These are phyloP conservation scores for Umbilicus rupestris DNA, from an alignment of 164 flowering plant genomes.

Conservation along the genomic window DNA sequence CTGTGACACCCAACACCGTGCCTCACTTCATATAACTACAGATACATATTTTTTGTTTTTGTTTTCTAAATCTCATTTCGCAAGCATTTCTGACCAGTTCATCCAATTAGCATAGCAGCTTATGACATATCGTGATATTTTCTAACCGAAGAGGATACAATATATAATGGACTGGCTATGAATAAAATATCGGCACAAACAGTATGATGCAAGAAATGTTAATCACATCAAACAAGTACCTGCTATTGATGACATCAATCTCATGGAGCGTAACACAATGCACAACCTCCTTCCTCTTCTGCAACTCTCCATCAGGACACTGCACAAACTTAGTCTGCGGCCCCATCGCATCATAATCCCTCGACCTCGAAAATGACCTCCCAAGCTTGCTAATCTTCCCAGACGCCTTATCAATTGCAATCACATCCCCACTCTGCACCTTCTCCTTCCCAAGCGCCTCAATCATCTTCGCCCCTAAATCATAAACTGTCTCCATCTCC, in stretches of 20 bases:
- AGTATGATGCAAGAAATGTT: background rate
- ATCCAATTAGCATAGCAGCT: no score
- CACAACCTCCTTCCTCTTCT: constrained; percentile 96
- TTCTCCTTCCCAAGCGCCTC: constrained; percentile 88
- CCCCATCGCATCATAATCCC: constrained; percentile 92
- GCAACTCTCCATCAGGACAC: constrained; percentile 97
- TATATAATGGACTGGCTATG: background rate
- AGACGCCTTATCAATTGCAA: constrained; percentile 81
- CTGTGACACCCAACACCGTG: no score
- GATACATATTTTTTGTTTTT: no score
- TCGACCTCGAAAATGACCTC: constrained; percentile 71
- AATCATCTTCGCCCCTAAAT: constrained; percentile 89
- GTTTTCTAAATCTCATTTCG: no score
- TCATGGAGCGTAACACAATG: constrained; percentile 94
- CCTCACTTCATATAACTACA: no score
- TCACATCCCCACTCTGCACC: constrained; percentile 95
- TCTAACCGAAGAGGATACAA: background rate
- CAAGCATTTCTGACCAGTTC: no score
- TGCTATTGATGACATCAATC: constrained; percentile 96
- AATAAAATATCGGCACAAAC: background rate
- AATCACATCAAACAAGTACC: constrained; percentile 25
- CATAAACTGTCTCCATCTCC: constrained; percentile 94
- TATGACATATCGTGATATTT: no score
- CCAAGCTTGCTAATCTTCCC: constrained; percentile 93
- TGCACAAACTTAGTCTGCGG: constrained; percentile 88